Percentiles rank a stretch among this genome's conserved stretches.
These are phyloP conservation scores for Fusarium metavorans DNA, from an alignment of 2,329 filamentous ascomycete genomes.

Conservation along the genomic window DNA sequence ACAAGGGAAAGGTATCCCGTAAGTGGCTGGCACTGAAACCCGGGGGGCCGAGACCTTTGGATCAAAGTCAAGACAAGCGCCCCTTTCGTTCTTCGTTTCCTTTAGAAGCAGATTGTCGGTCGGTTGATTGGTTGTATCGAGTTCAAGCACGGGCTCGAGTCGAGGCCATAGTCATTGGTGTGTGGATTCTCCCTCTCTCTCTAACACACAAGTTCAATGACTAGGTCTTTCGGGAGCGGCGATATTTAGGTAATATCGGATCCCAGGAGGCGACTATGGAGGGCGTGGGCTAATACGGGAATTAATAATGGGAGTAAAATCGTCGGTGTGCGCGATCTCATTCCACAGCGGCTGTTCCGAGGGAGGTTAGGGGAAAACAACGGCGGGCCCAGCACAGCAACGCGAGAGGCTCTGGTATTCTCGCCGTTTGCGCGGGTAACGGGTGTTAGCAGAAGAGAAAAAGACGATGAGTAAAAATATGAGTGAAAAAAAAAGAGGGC, in stretches of 20 bases:
- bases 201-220: neutral
- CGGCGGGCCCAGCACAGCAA: conserved; percentile 25
- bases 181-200: neutral
- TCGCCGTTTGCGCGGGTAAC: conserved; percentile 2
- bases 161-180: conserved; percentile 6
- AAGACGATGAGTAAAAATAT: neutral
- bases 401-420: conserved; percentile 21
- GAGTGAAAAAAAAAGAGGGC: conserved; percentile 19
- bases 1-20: neutral
- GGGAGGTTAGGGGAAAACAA: conserved; percentile 24
- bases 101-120: neutral
- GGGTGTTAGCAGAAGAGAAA: neutral
- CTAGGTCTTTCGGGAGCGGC: conserved; percentile 28
- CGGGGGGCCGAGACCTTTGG: conserved; percentile 12
- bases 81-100: conserved; percentile 3
- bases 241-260: conserved; percentile 34
- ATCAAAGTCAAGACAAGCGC: conserved; percentile 12
- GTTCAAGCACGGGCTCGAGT: conserved; percentile 6
- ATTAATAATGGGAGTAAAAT: conserved; percentile 1
- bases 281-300: conserved; percentile 30
- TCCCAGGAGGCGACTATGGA: conserved; percentile 24
- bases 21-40: conserved; percentile 23
- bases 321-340: conserved; percentile 38
- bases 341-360: conserved; percentile 29
- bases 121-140: conserved; percentile 6